Conservation (phyloP, 805 yeast species). For the Helenozyma baotianmanensis region DNA sequence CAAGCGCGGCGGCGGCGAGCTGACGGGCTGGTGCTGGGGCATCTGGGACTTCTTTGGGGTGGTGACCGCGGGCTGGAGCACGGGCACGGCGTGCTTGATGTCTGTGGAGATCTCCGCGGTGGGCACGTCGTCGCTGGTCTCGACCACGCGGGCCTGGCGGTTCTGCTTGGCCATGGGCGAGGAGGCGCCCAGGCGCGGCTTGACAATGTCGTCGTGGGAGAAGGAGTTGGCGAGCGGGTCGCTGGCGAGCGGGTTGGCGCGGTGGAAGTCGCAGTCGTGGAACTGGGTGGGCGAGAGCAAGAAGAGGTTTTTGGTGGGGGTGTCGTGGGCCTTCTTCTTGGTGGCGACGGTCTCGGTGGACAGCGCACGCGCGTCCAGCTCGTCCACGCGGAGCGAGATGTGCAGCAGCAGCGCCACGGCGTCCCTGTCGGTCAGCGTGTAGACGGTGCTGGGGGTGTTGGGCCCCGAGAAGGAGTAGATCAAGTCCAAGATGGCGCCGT, state of each 20-base stretch:
- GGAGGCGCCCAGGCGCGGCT: conserved; percentile 26
- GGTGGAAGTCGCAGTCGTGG: conserved; percentile 31
- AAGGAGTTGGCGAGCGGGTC: conserved; percentile 2
- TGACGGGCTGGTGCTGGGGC: conserved; percentile 5
- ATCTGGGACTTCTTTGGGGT: conserved; percentile 13
- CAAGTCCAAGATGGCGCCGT: conserved; percentile 19
- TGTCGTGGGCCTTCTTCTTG: conserved; percentile 1
- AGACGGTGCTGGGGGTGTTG: conserved; percentile 14
- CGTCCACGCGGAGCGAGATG: neutral
- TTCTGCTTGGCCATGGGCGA: conserved; percentile 41
- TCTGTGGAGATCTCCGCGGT: conserved; percentile 4
- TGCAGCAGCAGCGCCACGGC: neutral
- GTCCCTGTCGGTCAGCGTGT: conserved; percentile 3
- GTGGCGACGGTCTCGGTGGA: too few species aligned
- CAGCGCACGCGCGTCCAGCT: neutral
- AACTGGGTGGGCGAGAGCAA: conserved; percentile 37
- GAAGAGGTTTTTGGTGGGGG: conserved; percentile 26
- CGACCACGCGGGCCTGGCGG: conserved; percentile 43
- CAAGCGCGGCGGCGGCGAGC: conserved; percentile 38
- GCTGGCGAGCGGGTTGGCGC: conserved; percentile 10
- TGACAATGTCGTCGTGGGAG: conserved; percentile 16
- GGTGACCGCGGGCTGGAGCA: conserved; percentile 5
- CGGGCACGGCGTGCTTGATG: neutral
- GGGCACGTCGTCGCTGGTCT: conserved; percentile 24
- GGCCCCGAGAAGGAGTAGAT: conserved; percentile 17